These are phyloP conservation scores for Peribolospora baueri DNA, from an alignment of 768 basidiomycete genomes.

Conservation along the genomic window DNA sequence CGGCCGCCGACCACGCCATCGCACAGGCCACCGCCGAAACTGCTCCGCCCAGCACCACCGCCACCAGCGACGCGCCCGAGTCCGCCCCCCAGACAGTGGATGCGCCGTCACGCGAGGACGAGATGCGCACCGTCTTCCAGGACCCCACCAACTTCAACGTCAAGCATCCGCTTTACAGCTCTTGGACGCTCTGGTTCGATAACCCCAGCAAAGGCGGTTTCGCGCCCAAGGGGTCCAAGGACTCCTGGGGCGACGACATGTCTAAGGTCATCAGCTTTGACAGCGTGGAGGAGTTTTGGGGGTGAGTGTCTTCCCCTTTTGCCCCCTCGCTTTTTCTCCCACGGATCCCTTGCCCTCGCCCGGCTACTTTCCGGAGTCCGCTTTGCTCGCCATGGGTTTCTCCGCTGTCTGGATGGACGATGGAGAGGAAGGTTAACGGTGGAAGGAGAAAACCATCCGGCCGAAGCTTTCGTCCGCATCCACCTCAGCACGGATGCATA, in stretches of 20 bases:
- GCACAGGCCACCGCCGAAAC: neutral
- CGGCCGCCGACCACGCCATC: neutral
- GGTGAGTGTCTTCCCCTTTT: constrained; percentile 29
- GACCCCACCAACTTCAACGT: constrained; percentile 85
- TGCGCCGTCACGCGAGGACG: constrained; percentile 27
- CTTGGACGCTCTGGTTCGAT: constrained; percentile 81
- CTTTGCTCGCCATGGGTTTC: neutral
- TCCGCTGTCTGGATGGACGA: too few species aligned
- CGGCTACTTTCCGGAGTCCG: neutral
- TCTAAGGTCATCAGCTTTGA: constrained; percentile 88
- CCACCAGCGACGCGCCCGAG: constrained; percentile 8
- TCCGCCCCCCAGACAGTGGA: constrained; percentile 38
- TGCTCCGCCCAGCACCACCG: too few species aligned
- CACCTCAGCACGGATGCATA: too few species aligned
- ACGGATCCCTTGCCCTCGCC: neutral
- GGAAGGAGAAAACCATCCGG: too few species aligned
- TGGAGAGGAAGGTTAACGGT: too few species aligned
- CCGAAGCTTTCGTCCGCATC: too few species aligned
- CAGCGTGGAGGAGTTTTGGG: constrained; percentile 98
- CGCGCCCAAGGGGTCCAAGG: constrained; percentile 29
- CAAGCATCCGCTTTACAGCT: constrained; percentile 35
- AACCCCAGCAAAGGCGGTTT: constrained; percentile 40
- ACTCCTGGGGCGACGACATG: constrained; percentile 93
- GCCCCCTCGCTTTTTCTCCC: neutral
- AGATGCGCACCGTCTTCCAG: constrained; percentile 75